These are phyloP conservation scores for Metschnikowia reukaufii DNA, from an alignment of 805 yeast genomes.

Conservation along the genomic window DNA sequence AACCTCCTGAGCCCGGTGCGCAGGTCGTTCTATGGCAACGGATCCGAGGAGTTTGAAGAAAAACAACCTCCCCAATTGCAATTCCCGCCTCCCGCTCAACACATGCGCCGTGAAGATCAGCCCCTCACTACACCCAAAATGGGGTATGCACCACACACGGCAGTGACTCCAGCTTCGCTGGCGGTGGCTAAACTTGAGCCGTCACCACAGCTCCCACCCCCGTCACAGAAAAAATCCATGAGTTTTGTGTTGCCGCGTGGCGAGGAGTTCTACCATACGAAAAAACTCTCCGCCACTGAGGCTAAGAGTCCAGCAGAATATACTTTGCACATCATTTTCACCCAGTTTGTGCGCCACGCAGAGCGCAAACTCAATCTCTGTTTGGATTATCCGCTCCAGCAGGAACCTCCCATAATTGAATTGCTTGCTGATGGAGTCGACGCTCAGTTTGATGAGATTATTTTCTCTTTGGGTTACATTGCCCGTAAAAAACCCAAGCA, in stretches of 20 bases:
- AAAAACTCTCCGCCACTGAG: slow-evolving; percentile 49
- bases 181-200: slow-evolving; percentile 22
- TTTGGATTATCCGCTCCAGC: slow-evolving; percentile 58
- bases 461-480: slow-evolving; percentile 84
- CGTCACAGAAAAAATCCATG: slow-evolving; percentile 27
- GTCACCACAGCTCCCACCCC: slow-evolving; percentile 41
- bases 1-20: slow-evolving; percentile 4
- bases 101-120: slow-evolving; percentile 16
- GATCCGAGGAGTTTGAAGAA: neutral
- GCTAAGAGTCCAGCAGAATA: slow-evolving; percentile 80
- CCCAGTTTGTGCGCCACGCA: slow-evolving; percentile 92
- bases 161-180: slow-evolving; percentile 9
- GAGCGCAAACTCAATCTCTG: slow-evolving; percentile 82
- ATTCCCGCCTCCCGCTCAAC: slow-evolving; percentile 20
- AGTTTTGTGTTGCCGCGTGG: slow-evolving; percentile 32
- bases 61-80: neutral
- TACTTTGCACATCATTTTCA: slow-evolving; percentile 89
- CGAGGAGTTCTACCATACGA: slow-evolving; percentile 33
- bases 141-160: slow-evolving; percentile 8
- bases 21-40: neutral
- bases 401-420: slow-evolving; percentile 74
- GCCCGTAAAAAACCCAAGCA: slow-evolving; percentile 91
- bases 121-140: slow-evolving; percentile 4
- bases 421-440: slow-evolving; percentile 84
- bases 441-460: slow-evolving; percentile 79